Evolutionary conservation across 441 rosid species (phyloP), one percentile per base, ranked within the genome.

Genomic region (Arabidopsis lyrata): DNA sequence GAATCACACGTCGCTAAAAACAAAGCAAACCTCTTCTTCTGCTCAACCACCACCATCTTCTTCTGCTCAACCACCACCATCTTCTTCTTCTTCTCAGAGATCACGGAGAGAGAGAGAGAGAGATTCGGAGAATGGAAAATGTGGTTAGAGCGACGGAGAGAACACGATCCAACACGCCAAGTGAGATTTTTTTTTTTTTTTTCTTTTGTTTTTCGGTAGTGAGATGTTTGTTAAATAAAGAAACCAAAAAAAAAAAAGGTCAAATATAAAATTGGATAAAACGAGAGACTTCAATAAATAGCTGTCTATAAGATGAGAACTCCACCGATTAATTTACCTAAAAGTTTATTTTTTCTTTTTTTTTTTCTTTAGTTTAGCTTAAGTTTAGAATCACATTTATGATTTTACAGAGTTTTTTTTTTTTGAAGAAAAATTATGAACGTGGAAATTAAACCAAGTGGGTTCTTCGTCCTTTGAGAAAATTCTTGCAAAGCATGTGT

Each of bases 1-100:
- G 95, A 86, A 73, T 90, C 98, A 49, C 81, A 78, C 0, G 95
- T 88, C 1, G 93, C 84, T 3, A 83, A 78, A 44, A 91, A 68
- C 44, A 93, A 81, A 68, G 81, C 91, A 61, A 84, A 93, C 59
- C 93, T 82, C 78, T 75, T 86, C 41, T 41, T 65, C 24, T 55
- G 18, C 45, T 20, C 55, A 54, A 35, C 61, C 65, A 63, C 76
- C 75, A 70, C 12, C 53, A 48, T 16, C 52, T 8, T 8, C 50
- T 41, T 32, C 52, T 56, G 15, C 49, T 5, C 55, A 20, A 35
- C 61, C 65, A 63, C 76, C 75, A 70, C 12, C 53, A 48, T 16
- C 52, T 8, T 8, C 50, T n/a, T n/a, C n/a, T 41, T 32, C 52
- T 56, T 32, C 49, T 5, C 55, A 20, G n/a, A n/a, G 54, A 31